Percentiles rank a stretch among this genome's conserved stretches.
phyloP scores from a whole-genome alignment of 2,329 filamentous ascomycete species.

The Hirsutella minnesotensis region DNA sequence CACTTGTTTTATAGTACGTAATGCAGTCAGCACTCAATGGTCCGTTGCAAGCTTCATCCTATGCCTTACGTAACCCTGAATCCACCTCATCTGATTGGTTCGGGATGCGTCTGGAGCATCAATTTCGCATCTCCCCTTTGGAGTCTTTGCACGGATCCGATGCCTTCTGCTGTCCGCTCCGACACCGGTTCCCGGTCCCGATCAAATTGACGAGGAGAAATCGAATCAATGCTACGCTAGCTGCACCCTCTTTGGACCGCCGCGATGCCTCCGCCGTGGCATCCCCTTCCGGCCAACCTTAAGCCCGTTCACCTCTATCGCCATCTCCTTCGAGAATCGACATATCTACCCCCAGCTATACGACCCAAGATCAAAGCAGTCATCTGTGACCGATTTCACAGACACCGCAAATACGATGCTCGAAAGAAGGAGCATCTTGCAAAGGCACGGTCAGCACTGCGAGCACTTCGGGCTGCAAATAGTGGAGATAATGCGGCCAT shows the following conservation, averaged over 20 bases:
- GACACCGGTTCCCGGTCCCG: too few species aligned
- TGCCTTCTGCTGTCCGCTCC: too few species aligned
- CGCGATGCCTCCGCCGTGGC: slow-evolving; percentile 17
- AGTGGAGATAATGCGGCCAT: slow-evolving; percentile 35
- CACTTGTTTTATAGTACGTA: too few species aligned
- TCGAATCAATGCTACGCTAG: too few species aligned
- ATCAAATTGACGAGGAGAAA: too few species aligned
- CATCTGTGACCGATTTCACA: slow-evolving; percentile 35
- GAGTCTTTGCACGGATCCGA: too few species aligned
- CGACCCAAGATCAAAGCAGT: slow-evolving; percentile 28
- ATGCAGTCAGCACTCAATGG: too few species aligned
- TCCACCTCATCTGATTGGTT: too few species aligned
- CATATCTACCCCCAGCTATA: slow-evolving; percentile 44
- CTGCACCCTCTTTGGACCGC: not conserved
- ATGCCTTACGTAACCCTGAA: too few species aligned
- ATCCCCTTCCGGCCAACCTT: slow-evolving; percentile 12
- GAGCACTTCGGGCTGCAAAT: slow-evolving; percentile 40
- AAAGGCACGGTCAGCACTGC: slow-evolving; percentile 30
- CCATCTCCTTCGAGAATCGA: slow-evolving; percentile 46
- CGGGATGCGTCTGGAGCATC: too few species aligned
- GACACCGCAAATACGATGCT: slow-evolving; percentile 17
- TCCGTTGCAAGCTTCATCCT: too few species aligned
- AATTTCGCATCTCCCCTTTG: too few species aligned
- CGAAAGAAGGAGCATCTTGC: slow-evolving; percentile 21
- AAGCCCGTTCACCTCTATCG: slow-evolving; percentile 35